Evolutionary conservation across 441 rosid genomes (phyloP), one percentile per base, ranked within the genome.

Genomic region (Euphorbia celastroides): DNA sequence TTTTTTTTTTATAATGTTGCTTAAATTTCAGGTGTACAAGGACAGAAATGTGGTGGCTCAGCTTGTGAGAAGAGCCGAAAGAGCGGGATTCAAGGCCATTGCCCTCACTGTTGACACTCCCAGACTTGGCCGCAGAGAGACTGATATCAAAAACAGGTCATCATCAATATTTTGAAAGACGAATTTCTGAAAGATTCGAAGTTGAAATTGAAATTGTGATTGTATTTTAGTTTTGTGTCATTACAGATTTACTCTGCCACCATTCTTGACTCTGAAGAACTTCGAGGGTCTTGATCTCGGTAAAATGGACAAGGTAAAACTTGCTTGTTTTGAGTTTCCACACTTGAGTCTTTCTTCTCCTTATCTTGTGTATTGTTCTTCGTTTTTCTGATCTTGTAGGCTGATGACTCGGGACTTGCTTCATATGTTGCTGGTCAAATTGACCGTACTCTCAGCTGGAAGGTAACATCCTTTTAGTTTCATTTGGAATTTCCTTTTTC

Each of bases 31-130:
- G 97, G 96, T 93, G 22, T 73, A 63, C 72, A 92, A 84, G 68
- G 88, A 94, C 73, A 89, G 98, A 79, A 81, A 89, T 64, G 79
- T 94, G 67, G 99, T 87, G n/a, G 79, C 81, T 31, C 94, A 94
- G 77, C 89, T 89, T 34, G 97, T 94, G 58, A 85, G 83, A 72
- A 82, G 99, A 79, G 99, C 99, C 30, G 98, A 92, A 73, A 80
- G 79, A 78, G 99, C 97, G 67, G 98, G 98, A 60, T 94, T 89
- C 80, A 91, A 86, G 80, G 97, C 97, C 9, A 89, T 94, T 75
- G 97, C 90, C 71, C 94, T 94, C 48, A 94, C 99, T 16, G 97
- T 88, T 36, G 99, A 94, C 70, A 86, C 97, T 64, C 99, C 99
- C 41, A 83, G 88, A 78, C 97, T 94, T 27, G 99, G 99, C 36